A percentile compares a stretch with the other conserved stretches of the same genome.
These are phyloP conservation scores for Tillandsia fasciculata DNA, from an alignment of 176 grass and related monocot genomes.

Conservation along the genomic window DNA sequence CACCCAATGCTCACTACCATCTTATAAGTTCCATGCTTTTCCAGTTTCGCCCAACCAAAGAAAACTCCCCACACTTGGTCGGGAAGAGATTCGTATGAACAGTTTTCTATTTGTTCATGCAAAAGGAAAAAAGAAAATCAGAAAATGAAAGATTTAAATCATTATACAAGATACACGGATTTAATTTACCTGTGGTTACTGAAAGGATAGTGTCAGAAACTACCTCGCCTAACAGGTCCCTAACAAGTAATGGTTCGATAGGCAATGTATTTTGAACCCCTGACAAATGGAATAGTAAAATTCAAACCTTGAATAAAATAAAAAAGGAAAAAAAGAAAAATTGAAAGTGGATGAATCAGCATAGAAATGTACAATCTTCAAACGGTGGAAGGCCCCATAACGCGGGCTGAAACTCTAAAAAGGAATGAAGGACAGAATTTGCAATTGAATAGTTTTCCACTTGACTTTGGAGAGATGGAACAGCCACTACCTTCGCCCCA, in stretches of 20 bases:
- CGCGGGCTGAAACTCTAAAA: conserved; percentile 78
- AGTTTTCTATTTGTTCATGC: conserved; percentile 30
- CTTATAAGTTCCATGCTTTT: conserved; percentile 38
- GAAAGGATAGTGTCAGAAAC: conserved; percentile 25
- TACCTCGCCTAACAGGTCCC: conserved; percentile 20
- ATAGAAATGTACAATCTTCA: conserved; percentile 60
- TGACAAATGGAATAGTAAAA: conserved; percentile 17
- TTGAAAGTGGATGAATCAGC: neutral
- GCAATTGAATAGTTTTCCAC: conserved; percentile 47
- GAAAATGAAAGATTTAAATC: neutral
- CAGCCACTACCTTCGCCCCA: conserved; percentile 70
- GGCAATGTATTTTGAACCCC: conserved; percentile 50
- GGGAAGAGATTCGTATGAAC: conserved; percentile 51
- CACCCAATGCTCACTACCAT: conserved; percentile 55
- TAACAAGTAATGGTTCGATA: conserved; percentile 49
- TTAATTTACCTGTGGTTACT: conserved; percentile 39
- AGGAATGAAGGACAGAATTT: conserved; percentile 56
- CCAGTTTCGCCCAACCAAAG: conserved; percentile 66
- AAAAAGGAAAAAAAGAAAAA: conserved; percentile 2
- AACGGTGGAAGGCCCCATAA: conserved; percentile 75
- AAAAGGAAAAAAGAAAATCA: conserved; percentile 8
- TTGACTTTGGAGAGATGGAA: conserved; percentile 82
- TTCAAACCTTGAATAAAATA: conserved; percentile 7
- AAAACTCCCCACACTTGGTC: conserved; percentile 68
- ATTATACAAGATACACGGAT: neutral